Conservation (phyloP, 1,139 yeast species). For the Suhomyces wounanorum region DNA sequence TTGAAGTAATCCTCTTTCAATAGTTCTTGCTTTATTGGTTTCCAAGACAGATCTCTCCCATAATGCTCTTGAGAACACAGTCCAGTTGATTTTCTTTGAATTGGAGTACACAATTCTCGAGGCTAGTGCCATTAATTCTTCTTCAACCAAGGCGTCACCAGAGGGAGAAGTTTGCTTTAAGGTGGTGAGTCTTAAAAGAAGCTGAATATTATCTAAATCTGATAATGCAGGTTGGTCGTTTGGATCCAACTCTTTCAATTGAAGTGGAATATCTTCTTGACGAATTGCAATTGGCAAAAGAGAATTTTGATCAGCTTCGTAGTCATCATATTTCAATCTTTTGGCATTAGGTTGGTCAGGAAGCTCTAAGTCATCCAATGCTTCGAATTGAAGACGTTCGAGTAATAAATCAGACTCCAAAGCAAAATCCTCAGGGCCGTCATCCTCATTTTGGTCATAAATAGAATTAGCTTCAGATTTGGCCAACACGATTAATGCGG, state of each 20-base stretch:
- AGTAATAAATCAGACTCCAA: slow-evolving; percentile 78
- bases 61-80: slow-evolving; percentile 76
- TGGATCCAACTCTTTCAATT: slow-evolving; percentile 65
- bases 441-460: slow-evolving; percentile 22
- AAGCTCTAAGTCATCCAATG: slow-evolving; percentile 52
- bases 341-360: slow-evolving; percentile 37
- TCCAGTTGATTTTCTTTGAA: slow-evolving; percentile 64
- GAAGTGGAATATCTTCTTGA: slow-evolving; percentile 63
- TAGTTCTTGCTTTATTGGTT: slow-evolving; percentile 76
- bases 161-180: slow-evolving; percentile 74
- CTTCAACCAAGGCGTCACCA: slow-evolving; percentile 70
- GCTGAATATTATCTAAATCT: slow-evolving; percentile 70
- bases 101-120: slow-evolving; percentile 63
- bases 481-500: slow-evolving; percentile 82
- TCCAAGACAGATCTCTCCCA: slow-evolving; percentile 92
- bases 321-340: slow-evolving; percentile 44
- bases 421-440: slow-evolving; percentile 55
- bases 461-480: slow-evolving; percentile 43
- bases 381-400: slow-evolving; percentile 71
- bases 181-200: slow-evolving; percentile 66
- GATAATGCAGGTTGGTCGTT: slow-evolving; percentile 76
- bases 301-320: slow-evolving; percentile 28
- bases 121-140: slow-evolving; percentile 76
- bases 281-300: slow-evolving; percentile 63
- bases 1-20: slow-evolving; percentile 92